These are phyloP conservation scores for Candida loeiensis DNA, from an alignment of 805 yeast species.

Conservation along the genomic window DNA sequence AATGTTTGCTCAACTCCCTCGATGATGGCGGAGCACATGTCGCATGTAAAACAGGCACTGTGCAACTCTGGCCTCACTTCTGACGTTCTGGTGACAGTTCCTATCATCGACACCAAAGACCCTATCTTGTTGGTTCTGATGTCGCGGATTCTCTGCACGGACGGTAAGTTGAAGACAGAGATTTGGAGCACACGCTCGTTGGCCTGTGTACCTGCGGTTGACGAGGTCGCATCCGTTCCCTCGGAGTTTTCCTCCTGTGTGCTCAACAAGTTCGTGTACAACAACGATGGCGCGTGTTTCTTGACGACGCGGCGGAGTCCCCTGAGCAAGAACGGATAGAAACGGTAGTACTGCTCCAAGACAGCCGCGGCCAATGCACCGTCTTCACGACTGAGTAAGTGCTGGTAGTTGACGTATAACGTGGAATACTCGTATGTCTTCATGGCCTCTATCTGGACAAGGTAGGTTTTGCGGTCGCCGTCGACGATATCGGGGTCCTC, in stretches of 20 bases:
- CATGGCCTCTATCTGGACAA: conserved; percentile 81
- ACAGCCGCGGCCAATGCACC: conserved; percentile 89
- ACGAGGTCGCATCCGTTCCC: conserved; percentile 16
- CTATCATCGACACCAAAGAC: conserved; percentile 75
- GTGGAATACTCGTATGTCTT: conserved; percentile 70
- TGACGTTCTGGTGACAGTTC: conserved; percentile 93
- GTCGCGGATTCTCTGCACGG: conserved; percentile 82
- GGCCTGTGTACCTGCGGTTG: conserved; percentile 40
- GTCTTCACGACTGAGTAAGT: conserved; percentile 68
- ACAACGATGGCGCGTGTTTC: conserved; percentile 68
- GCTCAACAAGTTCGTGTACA: conserved; percentile 43
- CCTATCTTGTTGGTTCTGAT: conserved; percentile 88
- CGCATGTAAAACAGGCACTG: conserved; percentile 85
- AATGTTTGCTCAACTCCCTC: conserved; percentile 91
- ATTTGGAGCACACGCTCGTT: conserved; percentile 82
- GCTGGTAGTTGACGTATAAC: conserved; percentile 80
- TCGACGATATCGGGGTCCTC: conserved; percentile 37
- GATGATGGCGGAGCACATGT: conserved; percentile 76
- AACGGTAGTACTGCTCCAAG: conserved; percentile 87
- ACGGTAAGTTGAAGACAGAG: conserved; percentile 81
- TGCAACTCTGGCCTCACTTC: conserved; percentile 95
- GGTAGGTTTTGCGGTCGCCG: conserved; percentile 55
- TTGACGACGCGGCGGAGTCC: conserved; percentile 74
- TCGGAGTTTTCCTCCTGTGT: conserved; percentile 26
- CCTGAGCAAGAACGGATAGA: conserved; percentile 74